phyloP scores from a whole-genome alignment of 164 flowering plant species.

The Cinnamomum micranthum region DNA sequence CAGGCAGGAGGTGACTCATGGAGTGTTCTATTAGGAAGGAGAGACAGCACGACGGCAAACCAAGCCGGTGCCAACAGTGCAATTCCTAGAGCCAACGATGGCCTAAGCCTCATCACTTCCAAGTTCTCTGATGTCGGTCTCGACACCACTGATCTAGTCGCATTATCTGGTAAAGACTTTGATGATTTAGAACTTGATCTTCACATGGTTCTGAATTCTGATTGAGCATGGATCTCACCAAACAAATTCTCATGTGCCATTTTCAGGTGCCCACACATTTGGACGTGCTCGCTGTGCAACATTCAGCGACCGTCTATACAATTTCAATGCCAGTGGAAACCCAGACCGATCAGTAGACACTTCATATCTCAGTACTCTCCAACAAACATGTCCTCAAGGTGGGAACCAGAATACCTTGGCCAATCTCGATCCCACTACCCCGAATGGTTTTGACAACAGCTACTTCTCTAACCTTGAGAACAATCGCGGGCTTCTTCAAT shows the following conservation, averaged over 20 bases:
- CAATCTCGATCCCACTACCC: constrained; percentile 16
- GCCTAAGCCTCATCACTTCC: constrained; percentile 10
- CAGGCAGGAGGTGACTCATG: constrained; percentile 30
- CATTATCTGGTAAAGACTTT: constrained; percentile 16
- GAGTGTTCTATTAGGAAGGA: constrained; percentile 29
- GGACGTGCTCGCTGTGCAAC: constrained; percentile 15
- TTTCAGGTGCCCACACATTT: constrained; percentile 23
- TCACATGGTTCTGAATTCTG: neutral
- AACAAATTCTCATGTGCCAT: neutral
- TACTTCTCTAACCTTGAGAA: constrained; percentile 21
- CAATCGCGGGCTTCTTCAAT: constrained; percentile 16
- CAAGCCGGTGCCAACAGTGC: constrained; percentile 19
- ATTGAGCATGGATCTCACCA: neutral
- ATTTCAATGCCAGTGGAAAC: constrained; percentile 8
- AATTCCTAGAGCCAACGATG: constrained; percentile 27
- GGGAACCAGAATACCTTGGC: constrained; percentile 1
- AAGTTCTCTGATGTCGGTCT: constrained; percentile 33
- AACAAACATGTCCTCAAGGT: constrained; percentile 6
- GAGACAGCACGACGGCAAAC: constrained; percentile 32
- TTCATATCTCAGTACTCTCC: neutral
- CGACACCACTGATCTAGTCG: constrained; percentile 26
- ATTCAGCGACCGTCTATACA: constrained; percentile 15
- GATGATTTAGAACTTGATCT: neutral
- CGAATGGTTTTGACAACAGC: constrained; percentile 10
- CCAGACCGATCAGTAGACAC: constrained; percentile 14